phyloP scores from a whole-genome alignment of 1,139 yeast species.

The Neolecta irregularis region DNA sequence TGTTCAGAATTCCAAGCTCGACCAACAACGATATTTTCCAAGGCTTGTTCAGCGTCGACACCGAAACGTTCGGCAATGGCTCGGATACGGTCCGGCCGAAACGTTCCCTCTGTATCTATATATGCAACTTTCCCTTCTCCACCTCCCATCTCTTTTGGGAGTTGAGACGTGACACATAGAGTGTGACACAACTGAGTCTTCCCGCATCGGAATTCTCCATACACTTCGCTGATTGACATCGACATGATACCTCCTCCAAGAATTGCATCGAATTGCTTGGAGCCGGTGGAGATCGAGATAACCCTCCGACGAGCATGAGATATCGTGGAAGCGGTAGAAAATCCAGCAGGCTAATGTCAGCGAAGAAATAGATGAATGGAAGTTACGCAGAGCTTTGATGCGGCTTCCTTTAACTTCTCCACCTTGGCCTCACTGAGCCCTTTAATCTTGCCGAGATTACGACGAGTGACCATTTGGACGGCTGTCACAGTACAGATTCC shows the following conservation, averaged over 20 bases:
- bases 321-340: conserved; percentile 39
- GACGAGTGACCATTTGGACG: conserved; percentile 38
- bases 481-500: conserved; percentile 43
- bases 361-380: conserved; percentile 7
- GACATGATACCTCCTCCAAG: conserved; percentile 41
- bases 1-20: conserved; percentile 47
- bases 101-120: conserved; percentile 41
- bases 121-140: conserved; percentile 49
- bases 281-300: conserved; percentile 37
- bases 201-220: conserved; percentile 39
- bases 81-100: conserved; percentile 40
- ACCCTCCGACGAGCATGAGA: conserved; percentile 36
- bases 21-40: conserved; percentile 40
- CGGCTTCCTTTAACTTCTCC: conserved; percentile 48
- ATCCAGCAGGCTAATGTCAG: conserved; percentile 26
- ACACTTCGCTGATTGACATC: conserved; percentile 48
- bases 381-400: conserved; percentile 32
- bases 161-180: conserved; percentile 42
- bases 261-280: conserved; percentile 37
- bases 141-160: conserved; percentile 41
- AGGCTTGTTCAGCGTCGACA: conserved; percentile 33
- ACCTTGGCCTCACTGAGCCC: conserved; percentile 45
- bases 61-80: conserved; percentile 41
- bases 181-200: conserved; percentile 48
- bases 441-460: conserved; percentile 37